Conservation (phyloP, 345 rosid species). For the Syzygium jambos region DNA sequence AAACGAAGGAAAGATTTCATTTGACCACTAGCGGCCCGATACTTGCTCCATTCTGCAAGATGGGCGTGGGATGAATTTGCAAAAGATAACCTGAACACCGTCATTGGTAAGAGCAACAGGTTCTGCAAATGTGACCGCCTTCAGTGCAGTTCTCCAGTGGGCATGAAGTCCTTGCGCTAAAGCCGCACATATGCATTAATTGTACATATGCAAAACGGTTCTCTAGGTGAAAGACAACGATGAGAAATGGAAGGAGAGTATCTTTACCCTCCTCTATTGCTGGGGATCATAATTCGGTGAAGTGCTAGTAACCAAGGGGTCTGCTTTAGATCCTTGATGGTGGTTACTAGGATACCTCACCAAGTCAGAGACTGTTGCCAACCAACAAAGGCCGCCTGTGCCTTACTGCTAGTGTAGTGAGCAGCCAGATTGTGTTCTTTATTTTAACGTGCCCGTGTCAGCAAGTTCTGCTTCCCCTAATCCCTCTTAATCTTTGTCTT, state of each 20-base stretch:
- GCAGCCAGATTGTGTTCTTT: too few species aligned
- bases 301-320: too few species aligned
- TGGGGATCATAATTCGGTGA: too few species aligned
- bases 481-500: too few species aligned
- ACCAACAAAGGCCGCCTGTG: too few species aligned
- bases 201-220: not conserved
- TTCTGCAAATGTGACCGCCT: not conserved
- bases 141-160: not conserved
- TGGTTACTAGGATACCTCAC: too few species aligned
- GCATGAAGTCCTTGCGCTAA: not conserved
- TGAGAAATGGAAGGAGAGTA: not conserved
- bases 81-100: not conserved
- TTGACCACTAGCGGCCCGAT: not conserved
- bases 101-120: not conserved
- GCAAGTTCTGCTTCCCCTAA: too few species aligned
- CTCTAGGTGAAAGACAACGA: not conserved
- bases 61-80: not conserved
- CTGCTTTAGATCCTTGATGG: too few species aligned
- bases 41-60: not conserved
- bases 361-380: too few species aligned
- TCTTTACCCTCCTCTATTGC: too few species aligned
- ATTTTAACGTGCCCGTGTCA: too few species aligned
- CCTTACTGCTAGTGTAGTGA: too few species aligned
- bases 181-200: not conserved
- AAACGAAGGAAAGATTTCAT: not conserved